A percentile compares a stretch with the other conserved stretches of the same genome.
These are phyloP conservation scores for Rhypophila decipiens DNA, from an alignment of 495 filamentous ascomycete genomes.

Conservation along the genomic window DNA sequence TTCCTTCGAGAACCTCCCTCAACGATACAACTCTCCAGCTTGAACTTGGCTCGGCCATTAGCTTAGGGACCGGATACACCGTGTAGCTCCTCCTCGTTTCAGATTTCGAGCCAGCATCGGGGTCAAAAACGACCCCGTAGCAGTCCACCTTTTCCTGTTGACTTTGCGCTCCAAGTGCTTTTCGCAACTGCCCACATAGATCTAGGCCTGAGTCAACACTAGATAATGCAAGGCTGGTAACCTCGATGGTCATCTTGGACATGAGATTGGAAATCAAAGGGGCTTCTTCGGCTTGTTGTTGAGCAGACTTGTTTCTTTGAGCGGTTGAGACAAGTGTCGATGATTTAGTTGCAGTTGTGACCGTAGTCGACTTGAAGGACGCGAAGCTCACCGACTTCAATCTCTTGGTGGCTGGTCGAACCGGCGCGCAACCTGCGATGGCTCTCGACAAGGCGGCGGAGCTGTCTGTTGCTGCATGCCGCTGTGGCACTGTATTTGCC, in stretches of 20 bases:
- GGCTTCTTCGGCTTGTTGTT: not conserved
- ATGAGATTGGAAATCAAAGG: not conserved
- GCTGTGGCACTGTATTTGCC: too few relatives aligned
- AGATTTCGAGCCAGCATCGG: not conserved
- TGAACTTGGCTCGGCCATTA: too few relatives aligned
- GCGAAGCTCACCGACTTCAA: not conserved
- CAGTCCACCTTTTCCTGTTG: not conserved
- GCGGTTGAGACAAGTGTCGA: not conserved
- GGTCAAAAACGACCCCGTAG: not conserved
- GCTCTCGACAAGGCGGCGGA: not conserved
- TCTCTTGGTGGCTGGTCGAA: not conserved
- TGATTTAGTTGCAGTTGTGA: not conserved
- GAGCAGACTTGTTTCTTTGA: too few relatives aligned
- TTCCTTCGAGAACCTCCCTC: not conserved
- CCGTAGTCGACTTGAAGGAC: not conserved
- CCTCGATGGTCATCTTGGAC: not conserved
- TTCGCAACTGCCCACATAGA: not conserved
- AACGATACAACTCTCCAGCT: not conserved
- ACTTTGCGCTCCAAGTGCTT: too few relatives aligned
- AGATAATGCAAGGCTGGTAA: not conserved
- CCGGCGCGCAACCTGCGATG: not conserved
- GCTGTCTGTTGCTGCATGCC: not conserved
- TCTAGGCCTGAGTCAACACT: not conserved
- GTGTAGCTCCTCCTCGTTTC: not conserved
- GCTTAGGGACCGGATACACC: not conserved